Evolutionary conservation across 1,284 basidiomycete genomes (phyloP), one percentile per base, ranked within the genome.

Genomic region (Austropuccinia psidii): DNA sequence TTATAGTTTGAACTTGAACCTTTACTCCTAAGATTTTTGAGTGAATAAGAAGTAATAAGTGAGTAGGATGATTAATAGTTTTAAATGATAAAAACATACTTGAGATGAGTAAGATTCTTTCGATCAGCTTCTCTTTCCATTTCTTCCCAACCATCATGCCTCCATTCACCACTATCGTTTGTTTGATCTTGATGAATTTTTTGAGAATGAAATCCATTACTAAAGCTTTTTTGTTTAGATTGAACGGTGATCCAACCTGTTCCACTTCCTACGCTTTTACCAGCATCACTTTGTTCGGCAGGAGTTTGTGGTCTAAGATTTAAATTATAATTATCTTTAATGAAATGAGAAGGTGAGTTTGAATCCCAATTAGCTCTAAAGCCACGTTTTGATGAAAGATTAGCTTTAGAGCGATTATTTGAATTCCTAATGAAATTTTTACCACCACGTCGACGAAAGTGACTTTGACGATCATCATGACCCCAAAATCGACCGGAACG

Each of bases 111-210:
- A 52, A 52, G 52, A 35, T 31, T 15, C 37, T 45, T 57, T 13
- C 66, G 37, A 58, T 68, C 66, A 27, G 54, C 39, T 57, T 68
- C 66, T 19, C 66, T n/a, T 57, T 68, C 52, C 27, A 68, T 68
- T n/a, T 68, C 66, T 45, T 68, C 66, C 66, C 66, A 68, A n/a
- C 66, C 66, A 31, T 68, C 66, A 45, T 68, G 66, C 29, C 66
- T 49, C 66, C 66, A 68, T 45, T 68, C 66, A 11, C 54, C 66
- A 50, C 24, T 21, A 58, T 68, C 54, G 11, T 15, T 52, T 24
- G n/a, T 35, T 13, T 54, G 29, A 24, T 13, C 31, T 9, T 35
- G 33, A 8, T 67, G 64, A 17, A n/a, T 8, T 37, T 52, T 24
- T n/a, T 66, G 62, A 21, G 47, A 66, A 45, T 11, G n/a, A 45